Evolutionary conservation across 2,329 filamentous ascomycete species (phyloP).

Genomic region (Colletotrichum musicola): DNA sequence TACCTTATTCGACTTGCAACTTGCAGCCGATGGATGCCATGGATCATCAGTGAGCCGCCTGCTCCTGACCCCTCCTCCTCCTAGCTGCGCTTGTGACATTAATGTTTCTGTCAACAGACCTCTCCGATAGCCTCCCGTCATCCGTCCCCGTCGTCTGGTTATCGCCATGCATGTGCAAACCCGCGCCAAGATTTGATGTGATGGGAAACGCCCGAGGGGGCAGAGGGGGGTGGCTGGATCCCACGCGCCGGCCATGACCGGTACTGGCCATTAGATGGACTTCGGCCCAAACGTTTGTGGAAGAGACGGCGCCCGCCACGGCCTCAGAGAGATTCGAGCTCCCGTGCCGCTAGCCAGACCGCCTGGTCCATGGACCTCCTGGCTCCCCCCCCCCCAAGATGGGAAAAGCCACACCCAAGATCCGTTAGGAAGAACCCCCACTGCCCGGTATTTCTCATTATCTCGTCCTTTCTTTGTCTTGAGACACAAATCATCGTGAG

Average conservation of each 20-base stretch:
- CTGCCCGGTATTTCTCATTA: background rate
- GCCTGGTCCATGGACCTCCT: conserved; percentile 11
- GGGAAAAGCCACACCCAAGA: conserved; percentile 21
- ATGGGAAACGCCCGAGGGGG: background rate
- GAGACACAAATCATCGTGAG: conserved; percentile 32
- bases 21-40: background rate
- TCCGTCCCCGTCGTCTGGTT: conserved; percentile 13
- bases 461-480: conserved; percentile 15
- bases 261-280: background rate
- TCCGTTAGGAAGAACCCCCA: conserved; percentile 24
- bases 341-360: conserved; percentile 18
- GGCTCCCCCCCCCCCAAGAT: background rate
- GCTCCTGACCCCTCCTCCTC: background rate
- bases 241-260: conserved; percentile 3
- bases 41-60: background rate
- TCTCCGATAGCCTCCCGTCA: conserved; percentile 20
- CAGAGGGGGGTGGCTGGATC: conserved; percentile 7
- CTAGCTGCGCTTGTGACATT: conserved; percentile 26
- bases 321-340: conserved; percentile 9
- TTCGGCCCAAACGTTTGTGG: background rate
- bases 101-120: conserved; percentile 32
- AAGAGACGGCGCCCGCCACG: conserved; percentile 16
- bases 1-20: conserved; percentile 12
- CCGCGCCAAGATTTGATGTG: background rate
- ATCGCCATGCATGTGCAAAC: conserved; percentile 18